A percentile compares a stretch with the other conserved stretches of the same genome.
phyloP scores from a whole-genome alignment of 1,139 yeast species.

The Geotrichum carabidarum region DNA sequence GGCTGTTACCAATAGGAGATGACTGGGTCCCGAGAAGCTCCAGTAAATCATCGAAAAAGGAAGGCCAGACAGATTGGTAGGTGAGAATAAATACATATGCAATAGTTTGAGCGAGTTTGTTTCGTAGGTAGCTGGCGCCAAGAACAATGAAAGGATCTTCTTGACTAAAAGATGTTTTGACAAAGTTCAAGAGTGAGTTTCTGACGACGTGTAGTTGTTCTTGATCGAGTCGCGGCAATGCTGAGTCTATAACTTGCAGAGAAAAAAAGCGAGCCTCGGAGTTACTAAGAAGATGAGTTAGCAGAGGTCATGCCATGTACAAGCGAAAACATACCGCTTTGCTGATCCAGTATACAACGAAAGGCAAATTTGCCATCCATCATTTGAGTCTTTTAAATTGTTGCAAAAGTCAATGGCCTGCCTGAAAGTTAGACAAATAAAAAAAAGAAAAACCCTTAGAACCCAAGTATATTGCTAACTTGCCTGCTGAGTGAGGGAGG shows the following conservation, averaged over 20 bases:
- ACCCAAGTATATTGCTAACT: conserved; percentile 17
- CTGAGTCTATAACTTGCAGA: conserved; percentile 72
- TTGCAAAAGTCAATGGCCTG: conserved; percentile 80
- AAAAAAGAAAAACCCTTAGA: neutral
- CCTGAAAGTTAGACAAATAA: conserved; percentile 40
- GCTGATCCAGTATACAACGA: conserved; percentile 48
- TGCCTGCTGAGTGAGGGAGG: conserved; percentile 60
- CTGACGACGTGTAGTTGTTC: conserved; percentile 49
- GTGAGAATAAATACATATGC: conserved; percentile 64
- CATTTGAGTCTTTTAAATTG: conserved; percentile 65
- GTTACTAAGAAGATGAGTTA: conserved; percentile 26
- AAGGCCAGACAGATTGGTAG: conserved; percentile 59
- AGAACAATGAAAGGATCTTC: neutral
- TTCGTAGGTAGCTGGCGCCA: conserved; percentile 50
- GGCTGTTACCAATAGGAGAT: conserved; percentile 33
- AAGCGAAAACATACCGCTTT: conserved; percentile 24
- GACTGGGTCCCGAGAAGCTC: conserved; percentile 25
- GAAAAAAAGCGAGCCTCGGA: conserved; percentile 59
- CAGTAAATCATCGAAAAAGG: conserved; percentile 63
- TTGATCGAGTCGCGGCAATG: conserved; percentile 47
- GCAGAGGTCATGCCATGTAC: conserved; percentile 5
- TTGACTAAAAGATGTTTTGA: neutral
- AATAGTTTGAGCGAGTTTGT: conserved; percentile 71
- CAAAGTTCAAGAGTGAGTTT: conserved; percentile 28
- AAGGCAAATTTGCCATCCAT: conserved; percentile 76